These are phyloP conservation scores for Fragaria vesca DNA, from an alignment of 306 rosid genomes.

Conservation along the genomic window DNA sequence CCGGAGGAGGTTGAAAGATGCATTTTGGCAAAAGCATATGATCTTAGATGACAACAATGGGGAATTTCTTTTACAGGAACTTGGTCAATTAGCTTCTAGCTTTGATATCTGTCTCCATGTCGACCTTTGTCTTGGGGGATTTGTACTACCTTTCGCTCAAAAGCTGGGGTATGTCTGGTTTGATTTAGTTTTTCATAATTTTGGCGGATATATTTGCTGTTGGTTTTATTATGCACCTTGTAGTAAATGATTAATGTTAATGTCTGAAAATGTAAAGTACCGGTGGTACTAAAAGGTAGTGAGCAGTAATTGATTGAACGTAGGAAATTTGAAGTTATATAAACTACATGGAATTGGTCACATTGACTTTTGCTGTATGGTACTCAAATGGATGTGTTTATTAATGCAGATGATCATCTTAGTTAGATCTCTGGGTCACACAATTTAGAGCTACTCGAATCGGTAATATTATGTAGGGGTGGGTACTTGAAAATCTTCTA, in stretches of 20 bases:
- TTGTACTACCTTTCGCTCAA: constrained; percentile 87
- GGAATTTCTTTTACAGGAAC: constrained; percentile 60
- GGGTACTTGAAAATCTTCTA: not conserved
- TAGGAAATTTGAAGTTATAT: not conserved
- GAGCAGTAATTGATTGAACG: not conserved
- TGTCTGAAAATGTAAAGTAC: not conserved
- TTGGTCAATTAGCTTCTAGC: constrained; percentile 80
- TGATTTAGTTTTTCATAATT: not conserved
- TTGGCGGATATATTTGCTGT: constrained; percentile 7
- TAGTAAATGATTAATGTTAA: not conserved
- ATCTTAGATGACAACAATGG: constrained; percentile 20
- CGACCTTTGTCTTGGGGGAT: constrained; percentile 95
- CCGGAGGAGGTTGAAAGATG: not conserved
- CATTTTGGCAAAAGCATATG: constrained; percentile 8
- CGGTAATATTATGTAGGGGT: not conserved
- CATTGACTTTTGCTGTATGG: not conserved
- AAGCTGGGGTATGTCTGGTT: constrained; percentile 75
- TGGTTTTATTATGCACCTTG: not conserved
- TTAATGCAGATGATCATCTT: not conserved
- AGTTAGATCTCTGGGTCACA: not conserved
- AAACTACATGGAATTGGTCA: not conserved
- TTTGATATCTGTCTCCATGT: constrained; percentile 85
- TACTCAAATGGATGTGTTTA: not conserved
- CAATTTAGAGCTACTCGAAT: not conserved
- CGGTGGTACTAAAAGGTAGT: not conserved